A percentile compares a stretch with the other conserved stretches of the same genome.
Evolutionary conservation across 2,329 filamentous ascomycete species (phyloP).

Genomic region (Rhynchosporium secalis): DNA sequence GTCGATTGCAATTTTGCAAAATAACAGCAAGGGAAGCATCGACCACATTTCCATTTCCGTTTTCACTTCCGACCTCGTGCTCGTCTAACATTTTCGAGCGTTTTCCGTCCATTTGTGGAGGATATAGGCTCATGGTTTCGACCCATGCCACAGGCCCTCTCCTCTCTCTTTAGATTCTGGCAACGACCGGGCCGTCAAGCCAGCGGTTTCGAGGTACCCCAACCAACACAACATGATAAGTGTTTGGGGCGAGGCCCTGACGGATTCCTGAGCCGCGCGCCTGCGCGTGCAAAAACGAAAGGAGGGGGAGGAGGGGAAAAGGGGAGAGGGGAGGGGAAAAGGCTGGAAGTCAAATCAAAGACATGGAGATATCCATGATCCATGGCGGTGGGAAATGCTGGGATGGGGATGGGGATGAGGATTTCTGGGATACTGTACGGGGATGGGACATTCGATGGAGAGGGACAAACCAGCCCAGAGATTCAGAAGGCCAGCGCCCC

Average conservation of each 20-base stretch:
- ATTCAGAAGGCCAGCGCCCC: too few relatives aligned
- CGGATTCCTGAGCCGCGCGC: slow-evolving; percentile 20
- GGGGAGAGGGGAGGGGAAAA: not conserved
- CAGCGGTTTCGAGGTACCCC: slow-evolving; percentile 4
- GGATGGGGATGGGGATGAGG: not conserved
- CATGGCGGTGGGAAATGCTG: too few relatives aligned
- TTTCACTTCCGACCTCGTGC: not conserved
- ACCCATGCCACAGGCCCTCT: not conserved
- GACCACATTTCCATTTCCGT: not conserved
- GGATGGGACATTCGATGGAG: too few relatives aligned
- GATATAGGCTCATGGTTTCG: slow-evolving; percentile 11
- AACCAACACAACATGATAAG: not conserved
- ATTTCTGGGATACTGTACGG: not conserved
- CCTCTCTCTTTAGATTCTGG: slow-evolving; percentile 7
- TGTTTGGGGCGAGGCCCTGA: not conserved
- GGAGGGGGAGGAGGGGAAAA: not conserved
- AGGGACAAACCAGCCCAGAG: too few relatives aligned
- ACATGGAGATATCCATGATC: too few relatives aligned
- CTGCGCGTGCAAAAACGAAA: slow-evolving; percentile 15
- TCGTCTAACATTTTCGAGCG: not conserved
- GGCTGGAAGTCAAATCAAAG: not conserved
- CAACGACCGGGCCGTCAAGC: slow-evolving; percentile 15
- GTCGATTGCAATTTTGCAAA: slow-evolving; percentile 1
- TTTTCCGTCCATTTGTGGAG: not conserved
- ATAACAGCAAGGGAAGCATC: not conserved